phyloP scores from a whole-genome alignment of 202 grass and related monocot species.

The Dendrocalamus latiflorus region DNA sequence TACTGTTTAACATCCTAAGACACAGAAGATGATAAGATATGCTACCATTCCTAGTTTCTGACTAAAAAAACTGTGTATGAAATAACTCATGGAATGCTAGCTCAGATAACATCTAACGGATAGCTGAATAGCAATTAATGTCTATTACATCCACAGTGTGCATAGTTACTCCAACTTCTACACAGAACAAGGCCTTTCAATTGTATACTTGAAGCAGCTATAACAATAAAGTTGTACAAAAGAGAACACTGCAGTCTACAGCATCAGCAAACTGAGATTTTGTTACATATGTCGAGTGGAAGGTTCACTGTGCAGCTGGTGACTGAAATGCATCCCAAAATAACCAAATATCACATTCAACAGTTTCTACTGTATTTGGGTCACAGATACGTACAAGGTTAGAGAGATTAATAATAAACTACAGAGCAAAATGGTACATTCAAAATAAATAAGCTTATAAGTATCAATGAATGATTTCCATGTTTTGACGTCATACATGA shows the following conservation, averaged over 20 bases:
- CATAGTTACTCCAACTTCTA: neutral
- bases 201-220: slow-evolving; percentile 1
- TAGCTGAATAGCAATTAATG: neutral
- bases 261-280: neutral
- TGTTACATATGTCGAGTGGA: neutral
- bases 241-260: neutral
- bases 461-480: neutral
- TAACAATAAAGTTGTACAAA: neutral
- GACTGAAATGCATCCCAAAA: slow-evolving; percentile 1
- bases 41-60: neutral
- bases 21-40: neutral
- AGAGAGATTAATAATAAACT: neutral
- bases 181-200: neutral
- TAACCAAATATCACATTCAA: neutral
- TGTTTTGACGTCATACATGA: slow-evolving; percentile 10
- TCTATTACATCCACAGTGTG: neutral
- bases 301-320: neutral
- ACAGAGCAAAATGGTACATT: neutral
- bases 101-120: neutral
- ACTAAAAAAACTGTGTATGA: neutral
- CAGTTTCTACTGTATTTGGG: neutral
- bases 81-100: neutral
- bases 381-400: neutral
- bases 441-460: neutral
- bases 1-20: neutral